Conservation (phyloP, 179 eudicot species). For the Carnegiea gigantea region DNA sequence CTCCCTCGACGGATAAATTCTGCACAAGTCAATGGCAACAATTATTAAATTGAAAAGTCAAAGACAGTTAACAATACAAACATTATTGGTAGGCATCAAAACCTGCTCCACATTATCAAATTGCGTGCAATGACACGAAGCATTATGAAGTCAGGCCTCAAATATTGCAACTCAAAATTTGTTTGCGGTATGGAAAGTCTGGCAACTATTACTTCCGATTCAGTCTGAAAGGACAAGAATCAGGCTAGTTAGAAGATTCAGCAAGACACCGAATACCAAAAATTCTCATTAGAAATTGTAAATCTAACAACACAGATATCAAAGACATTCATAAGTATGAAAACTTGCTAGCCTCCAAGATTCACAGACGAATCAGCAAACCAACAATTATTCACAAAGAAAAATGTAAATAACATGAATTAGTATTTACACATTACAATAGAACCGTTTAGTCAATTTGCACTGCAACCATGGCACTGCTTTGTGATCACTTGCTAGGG, state of each 20-base stretch:
- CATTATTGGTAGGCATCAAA: constrained; percentile 4
- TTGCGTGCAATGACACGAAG: constrained; percentile 92
- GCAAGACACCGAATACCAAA: not conserved
- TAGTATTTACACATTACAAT: not conserved
- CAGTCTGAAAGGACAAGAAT: constrained; percentile 61
- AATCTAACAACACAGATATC: not conserved
- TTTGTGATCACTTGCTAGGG: not conserved
- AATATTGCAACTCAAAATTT: constrained; percentile 82
- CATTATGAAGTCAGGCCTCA: constrained; percentile 97
- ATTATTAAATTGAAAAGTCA: not conserved
- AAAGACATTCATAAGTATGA: not conserved
- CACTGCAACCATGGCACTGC: not conserved
- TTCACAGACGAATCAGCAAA: not conserved
- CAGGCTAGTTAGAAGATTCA: constrained; percentile 11
- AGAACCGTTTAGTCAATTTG: not conserved
- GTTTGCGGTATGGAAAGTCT: constrained; percentile 88
- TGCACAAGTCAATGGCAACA: constrained; percentile 23
- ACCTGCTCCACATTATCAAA: constrained; percentile 98
- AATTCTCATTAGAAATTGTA: not conserved
- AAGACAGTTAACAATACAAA: constrained; percentile 1
- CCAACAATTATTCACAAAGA: not conserved
- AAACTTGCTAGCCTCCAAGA: not conserved
- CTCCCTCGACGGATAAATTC: constrained; percentile 75
- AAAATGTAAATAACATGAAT: not conserved
- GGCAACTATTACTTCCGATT: constrained; percentile 69